Evolutionary conservation across 2,329 filamentous ascomycete species (phyloP).

Genomic region (Thielaviopsis punctulata): DNA sequence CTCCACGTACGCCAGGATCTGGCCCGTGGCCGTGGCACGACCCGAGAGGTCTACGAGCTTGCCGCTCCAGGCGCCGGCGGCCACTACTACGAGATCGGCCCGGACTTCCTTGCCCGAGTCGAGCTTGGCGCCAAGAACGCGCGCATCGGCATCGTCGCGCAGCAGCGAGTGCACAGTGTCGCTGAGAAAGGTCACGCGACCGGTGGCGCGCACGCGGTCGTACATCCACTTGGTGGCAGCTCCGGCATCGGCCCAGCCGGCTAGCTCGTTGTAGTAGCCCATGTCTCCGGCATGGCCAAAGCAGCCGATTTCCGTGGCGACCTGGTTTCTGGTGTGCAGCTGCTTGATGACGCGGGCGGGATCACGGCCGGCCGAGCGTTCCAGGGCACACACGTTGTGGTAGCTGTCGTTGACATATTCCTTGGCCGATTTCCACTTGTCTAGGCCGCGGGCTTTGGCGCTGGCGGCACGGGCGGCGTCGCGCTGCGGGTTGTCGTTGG

Average conservation of each 20-base stretch:
- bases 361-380: constrained; percentile 21
- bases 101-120: constrained; percentile 29
- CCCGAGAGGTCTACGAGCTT: constrained; percentile 62
- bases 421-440: constrained; percentile 30
- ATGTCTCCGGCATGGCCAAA: constrained; percentile 38
- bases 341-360: constrained; percentile 25
- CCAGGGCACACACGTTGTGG: constrained; percentile 40
- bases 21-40: constrained; percentile 63
- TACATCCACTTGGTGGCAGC: constrained; percentile 49
- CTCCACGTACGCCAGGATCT: constrained; percentile 60
- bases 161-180: constrained; percentile 30
- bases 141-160: constrained; percentile 21
- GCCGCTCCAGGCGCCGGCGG: constrained; percentile 76
- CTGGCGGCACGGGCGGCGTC: constrained; percentile 33
- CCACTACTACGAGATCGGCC: constrained; percentile 61
- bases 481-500: constrained; percentile 27
- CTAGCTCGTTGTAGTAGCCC: constrained; percentile 58
- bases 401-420: constrained; percentile 44
- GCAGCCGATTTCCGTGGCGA: constrained; percentile 29
- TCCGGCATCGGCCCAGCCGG: constrained; percentile 69
- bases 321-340: constrained; percentile 27
- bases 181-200: constrained; percentile 37
- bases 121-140: constrained; percentile 34
- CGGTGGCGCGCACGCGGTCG: constrained; percentile 32
- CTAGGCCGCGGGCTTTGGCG: constrained; percentile 47